Evolutionary conservation across 1,284 basidiomycete genomes (phyloP).

Genomic region (Acaromyces ingoldii): DNA sequence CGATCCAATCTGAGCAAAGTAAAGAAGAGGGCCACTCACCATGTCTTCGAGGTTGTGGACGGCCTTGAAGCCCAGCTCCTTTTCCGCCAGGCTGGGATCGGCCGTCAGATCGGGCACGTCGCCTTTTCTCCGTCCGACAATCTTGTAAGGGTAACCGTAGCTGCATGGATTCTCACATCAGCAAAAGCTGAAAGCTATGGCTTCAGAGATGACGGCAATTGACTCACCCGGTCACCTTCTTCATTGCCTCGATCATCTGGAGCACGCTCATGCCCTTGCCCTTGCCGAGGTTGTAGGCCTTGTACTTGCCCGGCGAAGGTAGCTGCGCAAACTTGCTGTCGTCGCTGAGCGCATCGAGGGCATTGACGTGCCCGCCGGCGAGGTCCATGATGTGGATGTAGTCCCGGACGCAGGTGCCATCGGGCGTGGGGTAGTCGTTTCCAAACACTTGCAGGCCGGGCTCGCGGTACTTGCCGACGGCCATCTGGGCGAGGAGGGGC

Average conservation of each 20-base stretch:
- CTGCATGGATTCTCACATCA: conserved; percentile 56
- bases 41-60: conserved; percentile 51
- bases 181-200: background rate
- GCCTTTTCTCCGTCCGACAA: conserved; percentile 78
- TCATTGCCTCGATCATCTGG: conserved; percentile 93
- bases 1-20: no score
- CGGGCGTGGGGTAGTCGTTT: conserved; percentile 92
- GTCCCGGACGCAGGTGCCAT: conserved; percentile 76
- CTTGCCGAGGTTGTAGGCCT: conserved; percentile 94
- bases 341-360: conserved; percentile 75
- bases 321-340: conserved; percentile 50
- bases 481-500: conserved; percentile 91
- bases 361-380: conserved; percentile 84
- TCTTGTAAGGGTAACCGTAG: conserved; percentile 70
- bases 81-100: conserved; percentile 82
- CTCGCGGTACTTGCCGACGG: conserved; percentile 79
- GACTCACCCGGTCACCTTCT: conserved; percentile 68
- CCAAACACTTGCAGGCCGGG: conserved; percentile 86
- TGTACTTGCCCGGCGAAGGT: conserved; percentile 60
- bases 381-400: conserved; percentile 97
- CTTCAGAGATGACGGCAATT: background rate
- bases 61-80: conserved; percentile 91
- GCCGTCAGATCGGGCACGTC: conserved; percentile 97
- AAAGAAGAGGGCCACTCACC: conserved; percentile 4
- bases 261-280: conserved; percentile 88